Evolutionary conservation across 768 basidiomycete species (phyloP), one percentile per base, ranked within the genome.

Genomic region (Coprinopsis sp.): DNA sequence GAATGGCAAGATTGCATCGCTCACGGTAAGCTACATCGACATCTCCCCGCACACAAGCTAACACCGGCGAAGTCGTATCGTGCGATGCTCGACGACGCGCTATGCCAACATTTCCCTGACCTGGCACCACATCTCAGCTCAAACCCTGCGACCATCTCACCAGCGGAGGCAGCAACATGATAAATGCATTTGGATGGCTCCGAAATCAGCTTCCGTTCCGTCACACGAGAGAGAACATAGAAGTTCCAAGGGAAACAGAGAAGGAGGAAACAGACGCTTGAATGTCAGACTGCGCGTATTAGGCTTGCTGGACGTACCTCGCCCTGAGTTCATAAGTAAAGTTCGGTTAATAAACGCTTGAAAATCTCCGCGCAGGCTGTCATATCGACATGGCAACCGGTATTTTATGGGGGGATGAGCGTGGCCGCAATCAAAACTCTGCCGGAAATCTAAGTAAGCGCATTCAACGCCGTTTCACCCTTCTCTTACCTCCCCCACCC

Each of bases 1-100:
- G 84, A 89, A 91, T 57, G 89, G 87, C 23, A 91, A 91, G 59
- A 87, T 92, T 30, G 73, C 76, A 36, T 90, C 88, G 1, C 76
- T 92, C 22, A 76, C 81, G 45, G 87, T 88, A 52, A 55, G 78
- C 56, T 13, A 55, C 23, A 12, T 24, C 27, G 8, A 19, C n/a
- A 19, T 28, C 21, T 34, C 13, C 10, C 11, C 47, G 19, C 11
- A 10, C 33, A 16, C 6, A 27, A 46, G 45, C 50, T 51, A 33
- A 52, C 51, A 22, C 37, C 39, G 23, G 43, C 43, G n/a, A 47
- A 90, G 87, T 82, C 85, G 18, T 91, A 91, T 63, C 77, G 79
- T 46, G 72, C 63, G 40, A 65, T 77, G 51, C 69, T 91, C 50
- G 73, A 87, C 50, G 85, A 85, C 52, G 87, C 86, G 0, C 69